Percentiles rank a stretch among this genome's conserved stretches.
Conservation (phyloP, 805 yeast species). For the Yamadazyma insecticola region DNA sequence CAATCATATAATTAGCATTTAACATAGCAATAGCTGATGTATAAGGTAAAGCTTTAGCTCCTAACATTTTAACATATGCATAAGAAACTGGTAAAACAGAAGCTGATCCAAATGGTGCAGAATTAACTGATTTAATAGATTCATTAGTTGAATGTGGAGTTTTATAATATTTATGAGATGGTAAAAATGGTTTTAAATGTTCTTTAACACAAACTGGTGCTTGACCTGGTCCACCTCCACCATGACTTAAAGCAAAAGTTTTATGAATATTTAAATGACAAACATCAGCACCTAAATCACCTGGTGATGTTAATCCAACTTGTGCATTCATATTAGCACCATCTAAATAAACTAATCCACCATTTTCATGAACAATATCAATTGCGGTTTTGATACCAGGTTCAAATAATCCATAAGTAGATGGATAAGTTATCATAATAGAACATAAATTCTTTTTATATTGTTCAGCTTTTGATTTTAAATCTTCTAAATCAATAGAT, state of each 20-base stretch:
- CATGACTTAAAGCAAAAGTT: conserved; percentile 96
- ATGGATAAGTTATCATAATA: conserved; percentile 95
- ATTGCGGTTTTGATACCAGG: conserved; percentile 85
- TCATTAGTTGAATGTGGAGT: conserved; percentile 45
- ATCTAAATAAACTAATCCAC: conserved; percentile 96
- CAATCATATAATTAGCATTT: conserved; percentile 95
- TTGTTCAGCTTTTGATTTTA: conserved; percentile 66
- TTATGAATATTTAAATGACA: conserved; percentile 96
- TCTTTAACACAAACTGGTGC: conserved; percentile 93
- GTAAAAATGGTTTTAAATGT: conserved; percentile 78
- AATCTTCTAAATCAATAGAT: conserved; percentile 75
- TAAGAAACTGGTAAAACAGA: conserved; percentile 89
- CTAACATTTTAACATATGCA: conserved; percentile 92
- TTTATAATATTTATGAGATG: conserved; percentile 62
- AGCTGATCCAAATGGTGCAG: conserved; percentile 97
- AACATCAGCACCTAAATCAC: conserved; percentile 96
- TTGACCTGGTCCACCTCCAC: conserved; percentile 99
- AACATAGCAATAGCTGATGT: conserved; percentile 89
- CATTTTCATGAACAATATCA: conserved; percentile 75
- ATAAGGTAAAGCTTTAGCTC: conserved; percentile 75
- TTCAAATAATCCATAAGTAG: conserved; percentile 94
- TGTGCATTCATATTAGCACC: conserved; percentile 99
- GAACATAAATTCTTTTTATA: conserved; percentile 75
- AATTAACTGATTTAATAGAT: conserved; percentile 72
- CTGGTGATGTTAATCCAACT: conserved; percentile 95